Evolutionary conservation across 2,329 filamentous ascomycete species (phyloP), one percentile per base, ranked within the genome.

Genomic region (Talaromyces sp.): DNA sequence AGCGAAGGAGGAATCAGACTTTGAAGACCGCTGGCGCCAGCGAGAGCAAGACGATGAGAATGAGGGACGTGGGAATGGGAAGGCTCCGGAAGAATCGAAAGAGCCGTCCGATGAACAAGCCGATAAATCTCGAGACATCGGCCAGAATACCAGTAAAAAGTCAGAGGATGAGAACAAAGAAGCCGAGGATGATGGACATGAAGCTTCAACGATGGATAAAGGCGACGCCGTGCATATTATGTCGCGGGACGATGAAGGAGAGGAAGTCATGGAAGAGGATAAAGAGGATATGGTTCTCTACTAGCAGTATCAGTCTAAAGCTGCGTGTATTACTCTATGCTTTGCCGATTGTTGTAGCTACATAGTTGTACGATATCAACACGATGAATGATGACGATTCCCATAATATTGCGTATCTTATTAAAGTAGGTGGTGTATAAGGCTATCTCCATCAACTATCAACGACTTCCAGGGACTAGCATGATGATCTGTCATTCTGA

Each of bases 201-300:
- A 21, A 21, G 37, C 56, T 66, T 69, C 70, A 48, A 65, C 73
- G 67, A 68, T 70, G 66, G 67, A 73, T 65, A 67, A 69, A 67
- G 62, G 60, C 23, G 65, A 76, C 75, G 73, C 79, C 69, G 68
- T 70, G 60, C 65, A 70, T 64, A 61, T 66, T 68, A 61, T 64
- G 62, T 72, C 71, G 64, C 62, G 81, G 68, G 83, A 89, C 64
- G 89, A 93, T 70, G 87, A 92, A 66, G 83, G 84, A 58, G 89
- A 86, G 60, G 90, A 93, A 70, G 88, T 93, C 62, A 83, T 96
- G 67, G 87, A 95, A 60, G 90, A 92, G 75, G 90, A 89, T 61
- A 91, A 92, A 64, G 92, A 97, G 79, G 92, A 96, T 71, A 92
- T 89, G 69, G 91, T 96, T 60, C 93, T 96, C 64, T 96, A 96